Conservation (phyloP, 1,139 yeast species). For the Blastobotrys proliferans region DNA sequence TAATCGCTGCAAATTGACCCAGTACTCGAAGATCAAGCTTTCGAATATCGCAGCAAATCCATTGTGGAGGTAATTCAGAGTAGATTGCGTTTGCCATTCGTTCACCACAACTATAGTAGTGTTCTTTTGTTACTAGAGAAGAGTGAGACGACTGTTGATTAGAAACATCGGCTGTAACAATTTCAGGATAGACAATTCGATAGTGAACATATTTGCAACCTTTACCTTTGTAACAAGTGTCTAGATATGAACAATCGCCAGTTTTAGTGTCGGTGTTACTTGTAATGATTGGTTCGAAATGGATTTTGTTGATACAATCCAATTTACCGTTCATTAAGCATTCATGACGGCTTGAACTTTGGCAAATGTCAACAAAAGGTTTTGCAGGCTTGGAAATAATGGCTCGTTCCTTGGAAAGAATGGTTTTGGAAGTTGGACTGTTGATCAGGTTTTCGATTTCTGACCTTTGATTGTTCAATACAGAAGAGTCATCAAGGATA, state of each 20-base stretch:
- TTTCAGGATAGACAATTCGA: conserved; percentile 39
- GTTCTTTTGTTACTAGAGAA: neutral
- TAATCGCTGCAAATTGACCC: conserved; percentile 82
- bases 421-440: conserved; percentile 17
- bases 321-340: conserved; percentile 31
- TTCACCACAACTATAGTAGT: conserved; percentile 52
- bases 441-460: conserved; percentile 19
- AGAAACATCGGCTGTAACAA: neutral
- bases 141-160: neutral
- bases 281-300: conserved; percentile 32
- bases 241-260: conserved; percentile 94
- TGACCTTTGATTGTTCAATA: conserved; percentile 9
- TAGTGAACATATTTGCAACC: conserved; percentile 83
- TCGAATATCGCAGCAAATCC: conserved; percentile 83
- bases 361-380: conserved; percentile 23
- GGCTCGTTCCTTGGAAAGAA: conserved; percentile 18
- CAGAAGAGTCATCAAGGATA: conserved; percentile 4
- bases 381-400: conserved; percentile 15
- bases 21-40: conserved; percentile 60
- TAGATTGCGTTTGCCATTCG: conserved; percentile 31
- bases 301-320: conserved; percentile 30
- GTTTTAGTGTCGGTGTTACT: conserved; percentile 56
- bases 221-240: conserved; percentile 84
- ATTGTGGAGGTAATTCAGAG: conserved; percentile 56
- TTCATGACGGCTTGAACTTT: conserved; percentile 18